These are phyloP conservation scores for Suillus occidentalis DNA, from an alignment of 768 basidiomycete genomes.

Conservation along the genomic window DNA sequence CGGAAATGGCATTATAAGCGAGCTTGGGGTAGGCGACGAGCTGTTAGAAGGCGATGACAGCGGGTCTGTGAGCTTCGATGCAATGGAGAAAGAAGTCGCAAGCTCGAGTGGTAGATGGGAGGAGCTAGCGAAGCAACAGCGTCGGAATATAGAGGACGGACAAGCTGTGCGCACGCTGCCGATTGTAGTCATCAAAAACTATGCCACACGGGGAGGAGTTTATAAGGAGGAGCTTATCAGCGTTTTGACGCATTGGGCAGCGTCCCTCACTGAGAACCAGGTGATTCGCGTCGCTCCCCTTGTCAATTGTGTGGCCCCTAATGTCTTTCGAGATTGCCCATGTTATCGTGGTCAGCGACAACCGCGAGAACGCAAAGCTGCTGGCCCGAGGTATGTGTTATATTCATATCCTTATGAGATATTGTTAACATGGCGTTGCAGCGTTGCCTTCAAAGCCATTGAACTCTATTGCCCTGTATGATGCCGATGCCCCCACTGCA, in stretches of 20 bases:
- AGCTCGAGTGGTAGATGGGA: conserved; percentile 16
- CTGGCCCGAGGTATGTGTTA: conserved; percentile 66
- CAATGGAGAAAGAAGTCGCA: conserved; percentile 11
- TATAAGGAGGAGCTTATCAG: conserved; percentile 70
- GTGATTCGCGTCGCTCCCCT: conserved; percentile 35
- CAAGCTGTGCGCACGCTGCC: conserved; percentile 67
- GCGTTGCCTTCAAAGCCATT: conserved; percentile 78
- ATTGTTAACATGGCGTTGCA: neutral
- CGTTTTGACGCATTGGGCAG: conserved; percentile 84
- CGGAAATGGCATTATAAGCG: conserved; percentile 84
- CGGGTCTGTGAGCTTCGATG: conserved; percentile 21
- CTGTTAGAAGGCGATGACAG: conserved; percentile 39
- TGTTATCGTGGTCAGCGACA: conserved; percentile 88
- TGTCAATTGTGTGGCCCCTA: conserved; percentile 1
- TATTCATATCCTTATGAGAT: neutral
- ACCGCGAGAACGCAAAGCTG: conserved; percentile 82
- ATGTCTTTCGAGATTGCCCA: conserved; percentile 70
- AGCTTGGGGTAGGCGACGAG: conserved; percentile 85
- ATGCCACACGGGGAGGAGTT: conserved; percentile 54
- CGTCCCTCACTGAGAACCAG: conserved; percentile 76
- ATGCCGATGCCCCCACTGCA: conserved; percentile 81
- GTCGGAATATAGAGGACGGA: conserved; percentile 40
- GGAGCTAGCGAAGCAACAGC: conserved; percentile 30
- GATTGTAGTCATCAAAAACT: conserved; percentile 85
- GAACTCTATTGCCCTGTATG: conserved; percentile 73